Percentiles rank a stretch among this genome's conserved stretches.
phyloP scores from a whole-genome alignment of 257 asterid species.

The Fraxinus anomala region DNA sequence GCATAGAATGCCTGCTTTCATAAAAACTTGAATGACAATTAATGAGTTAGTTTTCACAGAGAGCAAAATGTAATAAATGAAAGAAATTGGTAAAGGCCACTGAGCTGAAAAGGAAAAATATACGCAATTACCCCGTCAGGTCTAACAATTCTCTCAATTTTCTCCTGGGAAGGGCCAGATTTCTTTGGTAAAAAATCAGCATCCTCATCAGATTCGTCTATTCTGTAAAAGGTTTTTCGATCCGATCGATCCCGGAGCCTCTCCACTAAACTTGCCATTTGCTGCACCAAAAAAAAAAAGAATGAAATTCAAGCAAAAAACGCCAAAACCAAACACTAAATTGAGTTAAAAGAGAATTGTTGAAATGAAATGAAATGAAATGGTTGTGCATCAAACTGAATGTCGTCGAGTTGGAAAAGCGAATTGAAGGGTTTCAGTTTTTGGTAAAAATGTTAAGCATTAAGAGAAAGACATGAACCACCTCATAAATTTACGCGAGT shows the following conservation, averaged over 20 bases:
- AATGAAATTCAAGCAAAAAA: background rate
- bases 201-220: background rate
- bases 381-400: too few species aligned
- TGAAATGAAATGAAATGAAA: too few species aligned
- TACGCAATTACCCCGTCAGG: constrained; percentile 40
- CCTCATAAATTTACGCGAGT: background rate
- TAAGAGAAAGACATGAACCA: background rate
- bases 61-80: background rate
- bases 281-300: background rate
- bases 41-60: background rate
- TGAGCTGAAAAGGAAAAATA: background rate
- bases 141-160: constrained; percentile 38
- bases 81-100: constrained; percentile 5
- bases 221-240: background rate
- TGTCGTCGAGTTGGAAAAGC: background rate
- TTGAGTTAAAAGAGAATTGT: background rate
- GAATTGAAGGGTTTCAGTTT: background rate
- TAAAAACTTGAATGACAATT: background rate
- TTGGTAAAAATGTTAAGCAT: background rate
- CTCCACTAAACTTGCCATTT: background rate
- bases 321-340: background rate
- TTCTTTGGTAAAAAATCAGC: constrained; percentile 33
- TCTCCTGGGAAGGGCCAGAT: constrained; percentile 37
- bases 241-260: background rate
- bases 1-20: background rate